These are phyloP conservation scores for Paulownia fortunei DNA, from an alignment of 257 asterid species.

Conservation along the genomic window DNA sequence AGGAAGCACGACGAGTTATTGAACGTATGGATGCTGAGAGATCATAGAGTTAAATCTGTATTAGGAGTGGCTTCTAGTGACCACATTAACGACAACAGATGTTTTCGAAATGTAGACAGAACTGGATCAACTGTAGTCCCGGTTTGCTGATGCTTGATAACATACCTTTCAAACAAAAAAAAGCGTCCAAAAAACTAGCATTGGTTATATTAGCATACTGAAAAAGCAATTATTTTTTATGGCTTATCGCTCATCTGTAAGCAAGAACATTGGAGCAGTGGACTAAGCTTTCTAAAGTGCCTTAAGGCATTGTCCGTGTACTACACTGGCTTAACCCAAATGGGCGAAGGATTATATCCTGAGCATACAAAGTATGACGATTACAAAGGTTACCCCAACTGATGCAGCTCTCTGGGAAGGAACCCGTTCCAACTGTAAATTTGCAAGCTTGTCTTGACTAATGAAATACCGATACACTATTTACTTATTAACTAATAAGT, in stretches of 20 bases:
- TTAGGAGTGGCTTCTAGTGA: not conserved
- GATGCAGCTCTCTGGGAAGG: not conserved
- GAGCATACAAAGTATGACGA: too few relatives aligned
- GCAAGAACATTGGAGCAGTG: too few relatives aligned
- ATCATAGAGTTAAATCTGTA: constrained; percentile 22
- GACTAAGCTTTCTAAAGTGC: too few relatives aligned
- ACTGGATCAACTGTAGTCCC: not conserved
- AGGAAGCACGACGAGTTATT: constrained; percentile 80
- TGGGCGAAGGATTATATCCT: too few relatives aligned
- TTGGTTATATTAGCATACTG: not conserved
- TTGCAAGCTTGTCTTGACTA: not conserved
- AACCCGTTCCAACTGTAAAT: not conserved
- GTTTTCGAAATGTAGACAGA: not conserved
- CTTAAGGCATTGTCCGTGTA: too few relatives aligned
- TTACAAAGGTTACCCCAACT: too few relatives aligned
- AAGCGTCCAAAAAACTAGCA: not conserved
- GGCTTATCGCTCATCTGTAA: too few relatives aligned
- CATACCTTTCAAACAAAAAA: not conserved
- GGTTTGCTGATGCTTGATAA: not conserved
- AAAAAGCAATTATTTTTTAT: not conserved
- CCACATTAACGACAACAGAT: not conserved
- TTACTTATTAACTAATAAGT: not conserved
- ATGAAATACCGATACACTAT: constrained; percentile 1
- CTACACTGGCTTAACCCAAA: too few relatives aligned
- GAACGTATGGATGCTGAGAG: constrained; percentile 87